phyloP scores from a whole-genome alignment of 2,329 filamentous ascomycete species.

The Cladobotryum protrusum region DNA sequence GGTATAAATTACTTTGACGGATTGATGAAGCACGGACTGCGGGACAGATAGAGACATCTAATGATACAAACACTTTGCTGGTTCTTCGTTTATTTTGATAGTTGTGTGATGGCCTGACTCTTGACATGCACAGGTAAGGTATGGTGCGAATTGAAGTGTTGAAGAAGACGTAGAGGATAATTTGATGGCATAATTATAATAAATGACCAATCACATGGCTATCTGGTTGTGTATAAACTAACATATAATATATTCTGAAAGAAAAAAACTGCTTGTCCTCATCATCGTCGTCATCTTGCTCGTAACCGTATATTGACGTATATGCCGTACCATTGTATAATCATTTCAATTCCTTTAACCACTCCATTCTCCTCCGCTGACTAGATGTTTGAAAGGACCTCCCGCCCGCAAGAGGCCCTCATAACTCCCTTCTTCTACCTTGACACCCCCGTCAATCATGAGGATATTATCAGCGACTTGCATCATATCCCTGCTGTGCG shows the following conservation, averaged over 20 bases:
- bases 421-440: slow-evolving; percentile 64
- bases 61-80: not conserved
- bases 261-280: no score
- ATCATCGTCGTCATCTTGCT: no score
- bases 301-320: no score
- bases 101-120: not conserved
- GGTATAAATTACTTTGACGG: not conserved
- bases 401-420: slow-evolving; percentile 45
- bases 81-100: not conserved
- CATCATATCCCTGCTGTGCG: slow-evolving; percentile 85
- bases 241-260: no score
- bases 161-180: no score
- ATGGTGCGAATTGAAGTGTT: no score
- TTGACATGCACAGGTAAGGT: no score
- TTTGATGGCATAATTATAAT: no score
- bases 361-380: slow-evolving; percentile 27
- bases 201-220: no score
- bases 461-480: slow-evolving; percentile 65
- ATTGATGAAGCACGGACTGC: not conserved
- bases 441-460: slow-evolving; percentile 60
- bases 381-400: slow-evolving; percentile 43
- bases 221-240: no score
- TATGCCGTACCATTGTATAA: no score
- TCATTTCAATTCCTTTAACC: no score
- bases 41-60: not conserved